Base-by-base conservation (phyloP, 495 filamentous ascomycete genomes). In the Xylaria curta region DNA sequence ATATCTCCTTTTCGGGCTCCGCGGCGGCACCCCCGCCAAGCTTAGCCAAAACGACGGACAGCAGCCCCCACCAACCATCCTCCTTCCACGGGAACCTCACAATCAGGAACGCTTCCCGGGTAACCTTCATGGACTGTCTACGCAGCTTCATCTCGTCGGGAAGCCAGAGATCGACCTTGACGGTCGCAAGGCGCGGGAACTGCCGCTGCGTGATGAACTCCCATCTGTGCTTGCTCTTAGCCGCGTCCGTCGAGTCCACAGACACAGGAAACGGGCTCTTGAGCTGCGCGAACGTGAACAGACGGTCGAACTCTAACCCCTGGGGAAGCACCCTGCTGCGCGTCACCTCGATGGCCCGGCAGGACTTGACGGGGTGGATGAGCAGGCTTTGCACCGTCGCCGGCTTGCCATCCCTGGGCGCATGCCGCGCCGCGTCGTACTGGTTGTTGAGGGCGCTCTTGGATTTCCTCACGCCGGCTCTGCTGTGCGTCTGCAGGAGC, bases 331-430 rank as follows among this genome's bases (percentile, higher is more conserved):
- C 86, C 62, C 89, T 88, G 54, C 88, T 89, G 64, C 84, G 76
- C 66, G 87, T 81, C 64, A 97, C 77, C 81, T 97, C 93, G 24
- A 97, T 89, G 17, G 91, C 93, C 72, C 86, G 84, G 78, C 95
- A 97, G 69, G 91, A 93, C 83, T 98, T 98, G 74, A 97, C 82
- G 0, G 95, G 95, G 78, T 95, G 97, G 51, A 93, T 90, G 83
- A 91, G 94, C 49, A 97, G 86, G 60, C 92, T 92, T 79, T 94
- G 94, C 74, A 98, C 84, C 56, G 54, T 80, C 1, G 74, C 74
- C n/a, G 72, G 67, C 17, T 70, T 51, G 38, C 74, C 75, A 19
- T 53, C 73, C 54, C 72, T 74, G 56, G 78, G 75, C 31, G 81
- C 76, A 61, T 82, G 78, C 54, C 82, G 82, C 26, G 83, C 80